Base-by-base conservation (phyloP, 352 stramenopile genomes). In the Hyaloperonospora brassicae region DNA sequence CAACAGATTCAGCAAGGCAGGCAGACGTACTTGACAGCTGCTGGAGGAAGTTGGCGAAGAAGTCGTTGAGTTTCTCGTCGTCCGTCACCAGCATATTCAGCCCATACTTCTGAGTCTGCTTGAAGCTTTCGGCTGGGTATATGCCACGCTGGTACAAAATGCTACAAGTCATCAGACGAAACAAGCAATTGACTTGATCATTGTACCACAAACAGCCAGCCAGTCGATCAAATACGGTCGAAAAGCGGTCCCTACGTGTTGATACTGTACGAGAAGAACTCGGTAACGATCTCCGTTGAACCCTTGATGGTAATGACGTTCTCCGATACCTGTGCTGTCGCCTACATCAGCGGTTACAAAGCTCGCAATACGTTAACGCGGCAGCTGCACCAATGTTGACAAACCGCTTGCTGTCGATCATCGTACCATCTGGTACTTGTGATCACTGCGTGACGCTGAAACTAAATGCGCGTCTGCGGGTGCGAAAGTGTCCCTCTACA, bases 251-350 rank as follows among this genome's bases (percentile, higher is more conserved):
- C 49, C 34, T 66, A 95, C 86, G 78, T 95, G 83, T 99, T 99
- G 73, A 99, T 98, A 52, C 90, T 93, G 62, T 97, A 98, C 52
- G 96, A 97, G 82, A 99, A 99, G 70, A 99, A 99, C 75, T 99
- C 96, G 0, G 95, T 97, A 44, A 99, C 96, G 42, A 99, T 97
- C 62, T 98, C 94, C 2, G 97, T 96, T 22, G 93, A 98, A 40
- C 97, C 97, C 65, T 97, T 98, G 14, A 99, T 75, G n/a, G 96
- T 98, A 64, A 99, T 99, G 27, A 98, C 83, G 49, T 90, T 98
- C 70, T 95, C 76, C 13, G 72, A 77, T 35, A 85, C 58, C 57
- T 89, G 79, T 10, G 77, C 66, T 45, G 79, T 86, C 17, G 77
- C 72, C 81, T 92, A 52, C 39, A 50, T 13, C 7, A 66, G n/a